phyloP scores from a whole-genome alignment of 495 filamentous ascomycete genomes.

The Penicillium egyptiacum region DNA sequence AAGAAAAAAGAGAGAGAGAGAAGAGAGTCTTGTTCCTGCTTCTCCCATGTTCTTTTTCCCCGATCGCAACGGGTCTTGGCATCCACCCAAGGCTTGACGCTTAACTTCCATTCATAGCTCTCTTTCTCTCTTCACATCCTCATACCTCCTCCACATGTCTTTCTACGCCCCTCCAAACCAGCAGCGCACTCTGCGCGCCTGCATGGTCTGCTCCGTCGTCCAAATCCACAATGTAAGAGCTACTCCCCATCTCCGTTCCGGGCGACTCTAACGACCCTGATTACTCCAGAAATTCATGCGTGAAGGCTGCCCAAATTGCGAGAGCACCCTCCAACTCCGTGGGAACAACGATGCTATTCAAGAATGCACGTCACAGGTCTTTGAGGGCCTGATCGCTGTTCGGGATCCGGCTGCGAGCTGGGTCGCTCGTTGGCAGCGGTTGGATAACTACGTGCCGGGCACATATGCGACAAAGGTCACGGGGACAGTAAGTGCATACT shows the following conservation, averaged over 20 bases:
- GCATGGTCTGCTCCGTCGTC: conserved; percentile 97
- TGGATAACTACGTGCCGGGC: conserved; percentile 81
- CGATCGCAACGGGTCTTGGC: conserved; percentile 33
- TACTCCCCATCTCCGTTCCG: conserved; percentile 6
- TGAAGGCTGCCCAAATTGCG: conserved; percentile 95
- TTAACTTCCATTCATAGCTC: conserved; percentile 11
- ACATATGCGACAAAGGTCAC: conserved; percentile 93
- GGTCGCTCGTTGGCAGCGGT: conserved; percentile 92
- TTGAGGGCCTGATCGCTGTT: conserved; percentile 82
- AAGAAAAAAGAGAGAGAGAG: background rate
- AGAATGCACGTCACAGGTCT: conserved; percentile 93
- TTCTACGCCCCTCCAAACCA: conserved; percentile 65
- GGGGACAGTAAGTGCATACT: conserved; percentile 56
- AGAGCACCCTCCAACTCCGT: conserved; percentile 78
- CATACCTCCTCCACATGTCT: conserved; percentile 31
- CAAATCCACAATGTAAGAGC: conserved; percentile 67
- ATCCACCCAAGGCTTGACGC: conserved; percentile 24
- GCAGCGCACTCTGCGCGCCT: conserved; percentile 82
- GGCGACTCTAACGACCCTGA: conserved; percentile 4
- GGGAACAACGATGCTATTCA: conserved; percentile 76
- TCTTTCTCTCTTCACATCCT: conserved; percentile 3
- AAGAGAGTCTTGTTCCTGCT: conserved; percentile 20
- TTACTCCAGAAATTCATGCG: conserved; percentile 67
- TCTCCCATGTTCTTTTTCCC: conserved; percentile 28
- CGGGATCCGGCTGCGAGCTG: conserved; percentile 77